A percentile compares a stretch with the other conserved stretches of the same genome.
Evolutionary conservation across 2,329 filamentous ascomycete species (phyloP).

Genomic region (Plectosphaerella cucumerina): DNA sequence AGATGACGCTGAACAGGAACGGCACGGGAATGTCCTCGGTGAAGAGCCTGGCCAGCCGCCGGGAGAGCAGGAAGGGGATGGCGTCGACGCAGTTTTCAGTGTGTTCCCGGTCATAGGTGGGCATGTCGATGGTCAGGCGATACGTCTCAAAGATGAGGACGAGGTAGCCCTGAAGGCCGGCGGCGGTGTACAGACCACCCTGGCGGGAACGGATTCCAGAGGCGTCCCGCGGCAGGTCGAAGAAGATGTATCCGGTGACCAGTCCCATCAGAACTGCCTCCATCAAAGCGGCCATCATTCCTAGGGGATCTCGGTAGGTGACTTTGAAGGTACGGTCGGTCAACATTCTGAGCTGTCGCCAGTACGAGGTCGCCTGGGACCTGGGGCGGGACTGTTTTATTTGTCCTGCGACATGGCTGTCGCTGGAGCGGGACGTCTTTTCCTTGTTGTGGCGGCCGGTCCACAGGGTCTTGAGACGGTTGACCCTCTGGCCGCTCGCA

Average conservation of each 20-base stretch:
- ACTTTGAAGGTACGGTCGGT: slow-evolving; percentile 66
- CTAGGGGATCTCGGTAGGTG: slow-evolving; percentile 73
- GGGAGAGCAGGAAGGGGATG: slow-evolving; percentile 64
- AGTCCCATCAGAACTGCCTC: slow-evolving; percentile 69
- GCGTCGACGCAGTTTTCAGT: slow-evolving; percentile 69
- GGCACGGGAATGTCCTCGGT: slow-evolving; percentile 72
- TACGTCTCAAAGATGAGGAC: slow-evolving; percentile 75
- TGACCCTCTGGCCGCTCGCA: slow-evolving; percentile 54
- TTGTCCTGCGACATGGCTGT: background rate
- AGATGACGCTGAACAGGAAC: slow-evolving; percentile 64
- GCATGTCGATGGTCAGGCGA: slow-evolving; percentile 69
- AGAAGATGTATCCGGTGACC: slow-evolving; percentile 71
- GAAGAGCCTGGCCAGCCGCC: slow-evolving; percentile 62
- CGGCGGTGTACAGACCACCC: slow-evolving; percentile 68
- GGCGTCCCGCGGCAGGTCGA: slow-evolving; percentile 58
- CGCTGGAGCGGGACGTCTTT: slow-evolving; percentile 1
- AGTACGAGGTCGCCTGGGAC: slow-evolving; percentile 31
- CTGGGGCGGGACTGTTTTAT: background rate
- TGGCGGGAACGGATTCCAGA: slow-evolving; percentile 70
- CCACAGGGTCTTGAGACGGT: slow-evolving; percentile 61
- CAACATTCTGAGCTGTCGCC: slow-evolving; percentile 60
- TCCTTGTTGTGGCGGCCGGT: slow-evolving; percentile 23
- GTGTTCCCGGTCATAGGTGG: slow-evolving; percentile 70
- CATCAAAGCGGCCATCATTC: slow-evolving; percentile 64
- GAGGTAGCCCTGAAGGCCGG: slow-evolving; percentile 71